Percentiles rank a stretch among this genome's conserved stretches.
phyloP scores from a whole-genome alignment of 2,329 filamentous ascomycete species.

The Colletotrichum sp. region DNA sequence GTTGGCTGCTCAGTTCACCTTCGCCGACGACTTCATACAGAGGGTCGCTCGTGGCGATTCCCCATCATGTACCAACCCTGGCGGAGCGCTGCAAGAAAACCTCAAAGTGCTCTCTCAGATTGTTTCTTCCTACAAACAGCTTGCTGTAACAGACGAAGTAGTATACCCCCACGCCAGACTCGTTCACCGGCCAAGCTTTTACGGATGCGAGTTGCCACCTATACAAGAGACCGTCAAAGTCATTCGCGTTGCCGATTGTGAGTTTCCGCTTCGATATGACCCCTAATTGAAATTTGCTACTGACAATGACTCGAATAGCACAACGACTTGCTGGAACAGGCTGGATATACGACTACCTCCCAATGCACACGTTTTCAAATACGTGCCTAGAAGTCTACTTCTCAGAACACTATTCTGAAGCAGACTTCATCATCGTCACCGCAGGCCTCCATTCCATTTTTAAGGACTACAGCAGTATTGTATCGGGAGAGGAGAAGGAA shows the following conservation, averaged over 20 bases:
- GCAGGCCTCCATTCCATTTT: slow-evolving; percentile 26
- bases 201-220: slow-evolving; percentile 13
- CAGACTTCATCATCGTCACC: slow-evolving; percentile 37
- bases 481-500: slow-evolving; percentile 20
- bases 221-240: slow-evolving; percentile 15
- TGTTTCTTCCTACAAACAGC: slow-evolving; percentile 29
- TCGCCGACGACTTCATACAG: slow-evolving; percentile 49
- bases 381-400: slow-evolving; percentile 38
- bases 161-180: slow-evolving; percentile 27
- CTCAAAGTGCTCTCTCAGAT: slow-evolving; percentile 36
- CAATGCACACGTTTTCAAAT: slow-evolving; percentile 33
- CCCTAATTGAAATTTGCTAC: too few relatives aligned
- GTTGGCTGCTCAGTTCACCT: slow-evolving; percentile 49
- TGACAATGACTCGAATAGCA: too few relatives aligned
- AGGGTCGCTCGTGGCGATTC: slow-evolving; percentile 36
- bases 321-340: slow-evolving; percentile 7
- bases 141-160: slow-evolving; percentile 27
- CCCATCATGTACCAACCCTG: slow-evolving; percentile 9
- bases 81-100: slow-evolving; percentile 36
- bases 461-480: slow-evolving; percentile 4
- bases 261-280: too few relatives aligned
- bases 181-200: background rate
- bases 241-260: background rate
- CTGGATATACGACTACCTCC: slow-evolving; percentile 35
- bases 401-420: slow-evolving; percentile 33